Evolutionary conservation across 1,284 basidiomycete genomes (phyloP), one percentile per base, ranked within the genome.

Genomic region (Caloboletus inedulis): DNA sequence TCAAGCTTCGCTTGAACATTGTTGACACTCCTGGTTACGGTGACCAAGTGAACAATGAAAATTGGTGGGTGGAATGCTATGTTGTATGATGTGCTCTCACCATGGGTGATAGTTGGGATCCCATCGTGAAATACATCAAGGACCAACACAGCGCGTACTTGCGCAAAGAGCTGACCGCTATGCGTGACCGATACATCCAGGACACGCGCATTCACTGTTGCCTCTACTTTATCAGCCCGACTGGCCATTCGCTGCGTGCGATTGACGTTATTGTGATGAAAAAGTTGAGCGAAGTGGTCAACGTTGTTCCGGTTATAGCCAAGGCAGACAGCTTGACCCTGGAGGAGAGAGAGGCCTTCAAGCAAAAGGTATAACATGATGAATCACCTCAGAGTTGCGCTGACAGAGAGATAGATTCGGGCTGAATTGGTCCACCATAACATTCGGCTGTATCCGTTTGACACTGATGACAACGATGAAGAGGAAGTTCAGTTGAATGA

Each of bases 251-350:
- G 4, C 82, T 96, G 53, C 89, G 91, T 56, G 85, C 94, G 25
- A 96, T 99, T 68, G 97, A 99, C 68, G 89, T 98, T 45, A 94
- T 94, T 62, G 96, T 99, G 59, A 94, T 99, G 87, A 98, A 98
- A 81, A 98, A 98, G 79, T 79, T 99, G 51, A 89, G 88, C 69
- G 96, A 99, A 71, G 96, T 99, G 36, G 96, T 98, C 73, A 99
- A 99, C 65, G 96, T 99, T 44, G 95, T 99, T 7, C 97, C 96
- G 13, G 91, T 99, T 56, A 98, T 99, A 68, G 96, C 97, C 64
- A 99, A 99, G 81, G 82, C 91, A n/a, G 96, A 99, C 74, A 89
- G 87, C 59, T 78, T 99, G 73, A 98, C 95, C 1, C 72, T 94
- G 57, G 94, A 97, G 61, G 97, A 99, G 78, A 79, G 94, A 58